A percentile compares a stretch with the other conserved stretches of the same genome.
These are phyloP conservation scores for Hanseniaspora sp. DNA, from an alignment of 1,139 yeast species.

Conservation along the genomic window DNA sequence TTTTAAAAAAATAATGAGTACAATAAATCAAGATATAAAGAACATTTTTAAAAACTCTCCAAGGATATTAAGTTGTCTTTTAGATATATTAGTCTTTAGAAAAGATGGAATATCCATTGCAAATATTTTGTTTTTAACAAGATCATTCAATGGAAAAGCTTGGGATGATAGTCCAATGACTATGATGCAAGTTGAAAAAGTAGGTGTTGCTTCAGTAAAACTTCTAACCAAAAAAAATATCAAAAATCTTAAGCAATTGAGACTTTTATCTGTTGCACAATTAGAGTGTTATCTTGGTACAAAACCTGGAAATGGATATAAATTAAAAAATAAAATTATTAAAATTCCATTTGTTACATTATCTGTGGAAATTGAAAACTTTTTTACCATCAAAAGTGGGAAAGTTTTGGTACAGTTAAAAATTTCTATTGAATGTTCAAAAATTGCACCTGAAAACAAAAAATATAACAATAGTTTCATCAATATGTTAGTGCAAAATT, in stretches of 20 bases:
- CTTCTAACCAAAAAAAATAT: conserved; percentile 33
- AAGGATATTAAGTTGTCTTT: conserved; percentile 35
- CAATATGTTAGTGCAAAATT: conserved; percentile 26
- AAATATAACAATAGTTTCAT: conserved; percentile 21
- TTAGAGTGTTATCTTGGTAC: conserved; percentile 35
- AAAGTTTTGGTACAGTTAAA: conserved; percentile 19
- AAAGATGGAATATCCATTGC: conserved; percentile 35
- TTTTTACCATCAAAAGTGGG: conserved; percentile 19
- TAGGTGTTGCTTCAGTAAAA: conserved; percentile 35
- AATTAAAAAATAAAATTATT: conserved; percentile 27
- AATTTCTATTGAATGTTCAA: conserved; percentile 6
- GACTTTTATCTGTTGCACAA: conserved; percentile 27
- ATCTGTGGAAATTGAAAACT: conserved; percentile 1
- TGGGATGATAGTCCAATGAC: conserved; percentile 41
- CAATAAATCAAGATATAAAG: conserved; percentile 36
- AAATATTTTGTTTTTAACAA: conserved; percentile 30
- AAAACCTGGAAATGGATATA: conserved; percentile 34
- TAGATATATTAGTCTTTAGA: conserved; percentile 35
- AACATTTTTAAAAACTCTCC: conserved; percentile 34
- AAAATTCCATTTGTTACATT: conserved; percentile 29
- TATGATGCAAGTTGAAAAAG: conserved; percentile 37
- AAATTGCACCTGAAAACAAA: conserved; percentile 30
- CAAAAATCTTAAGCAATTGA: conserved; percentile 27
- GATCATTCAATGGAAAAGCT: conserved; percentile 35
- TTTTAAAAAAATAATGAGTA: conserved; percentile 31